Percentiles rank a stretch among this genome's conserved stretches.
These are phyloP conservation scores for Alternaria tenuissima DNA, from an alignment of 2,329 filamentous ascomycete genomes.

Conservation along the genomic window DNA sequence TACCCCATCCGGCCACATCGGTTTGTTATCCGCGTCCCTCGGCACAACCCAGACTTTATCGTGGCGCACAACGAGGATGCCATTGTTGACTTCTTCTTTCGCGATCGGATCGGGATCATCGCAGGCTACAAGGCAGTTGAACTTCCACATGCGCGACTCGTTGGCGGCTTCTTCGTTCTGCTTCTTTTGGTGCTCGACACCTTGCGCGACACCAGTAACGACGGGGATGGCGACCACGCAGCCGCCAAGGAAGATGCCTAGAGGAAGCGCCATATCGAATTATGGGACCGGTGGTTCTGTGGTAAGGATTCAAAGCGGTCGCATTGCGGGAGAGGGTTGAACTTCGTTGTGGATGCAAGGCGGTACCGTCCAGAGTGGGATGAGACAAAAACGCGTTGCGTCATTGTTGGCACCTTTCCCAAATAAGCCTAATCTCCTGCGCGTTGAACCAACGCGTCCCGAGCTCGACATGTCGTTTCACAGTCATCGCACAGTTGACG, in stretches of 20 bases:
- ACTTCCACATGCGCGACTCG: slow-evolving; percentile 61
- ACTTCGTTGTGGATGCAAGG: neutral
- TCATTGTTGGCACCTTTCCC: neutral
- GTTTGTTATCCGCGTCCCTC: slow-evolving; percentile 41
- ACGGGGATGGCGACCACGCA: slow-evolving; percentile 57
- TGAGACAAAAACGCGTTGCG: slow-evolving; percentile 2
- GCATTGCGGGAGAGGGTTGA: neutral
- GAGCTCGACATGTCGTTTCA: neutral
- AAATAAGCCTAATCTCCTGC: neutral
- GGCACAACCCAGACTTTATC: slow-evolving; percentile 54
- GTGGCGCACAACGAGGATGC: slow-evolving; percentile 56
- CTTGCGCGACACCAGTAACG: slow-evolving; percentile 61
- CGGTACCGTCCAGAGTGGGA: neutral
- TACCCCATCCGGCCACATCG: slow-evolving; percentile 36
- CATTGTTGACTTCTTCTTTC: slow-evolving; percentile 51
- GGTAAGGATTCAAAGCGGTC: too few species aligned
- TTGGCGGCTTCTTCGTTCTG: slow-evolving; percentile 60
- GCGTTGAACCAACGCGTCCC: neutral
- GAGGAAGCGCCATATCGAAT: slow-evolving; percentile 30
- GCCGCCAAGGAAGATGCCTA: slow-evolving; percentile 51
- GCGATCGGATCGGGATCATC: slow-evolving; percentile 45
- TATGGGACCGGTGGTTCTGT: neutral
- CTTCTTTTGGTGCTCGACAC: slow-evolving; percentile 59
- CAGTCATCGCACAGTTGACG: neutral
- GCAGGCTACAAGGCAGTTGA: slow-evolving; percentile 58